phyloP scores from a whole-genome alignment of 768 basidiomycete genomes.

The Boletus subparvulus region DNA sequence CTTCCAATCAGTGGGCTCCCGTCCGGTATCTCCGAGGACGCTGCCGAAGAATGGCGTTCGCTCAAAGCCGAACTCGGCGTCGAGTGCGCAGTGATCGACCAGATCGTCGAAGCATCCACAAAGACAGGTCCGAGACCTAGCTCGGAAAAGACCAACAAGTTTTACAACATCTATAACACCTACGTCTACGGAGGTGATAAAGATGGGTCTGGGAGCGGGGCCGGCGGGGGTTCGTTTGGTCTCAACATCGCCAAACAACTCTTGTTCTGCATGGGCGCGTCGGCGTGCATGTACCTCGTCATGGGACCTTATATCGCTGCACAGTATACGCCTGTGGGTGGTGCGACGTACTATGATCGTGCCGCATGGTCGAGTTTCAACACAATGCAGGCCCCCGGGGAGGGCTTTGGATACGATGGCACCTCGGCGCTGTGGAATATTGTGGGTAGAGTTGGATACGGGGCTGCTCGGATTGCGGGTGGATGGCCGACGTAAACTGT shows the following conservation, averaged over 20 bases:
- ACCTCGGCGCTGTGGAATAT: slow-evolving; percentile 67
- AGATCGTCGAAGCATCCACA: slow-evolving; percentile 48
- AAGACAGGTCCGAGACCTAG: slow-evolving; percentile 34
- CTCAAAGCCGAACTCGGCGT: slow-evolving; percentile 79
- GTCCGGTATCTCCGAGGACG: slow-evolving; percentile 64
- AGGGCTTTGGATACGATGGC: slow-evolving; percentile 64
- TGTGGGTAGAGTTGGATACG: slow-evolving; percentile 69
- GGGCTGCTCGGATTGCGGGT: slow-evolving; percentile 70
- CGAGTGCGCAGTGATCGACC: slow-evolving; percentile 75
- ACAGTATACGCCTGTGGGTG: slow-evolving; percentile 57
- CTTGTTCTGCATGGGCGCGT: slow-evolving; percentile 59
- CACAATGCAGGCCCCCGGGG: slow-evolving; percentile 63
- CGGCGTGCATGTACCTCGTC: slow-evolving; percentile 59
- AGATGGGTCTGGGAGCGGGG: slow-evolving; percentile 28
- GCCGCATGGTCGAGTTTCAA: slow-evolving; percentile 81
- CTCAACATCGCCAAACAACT: slow-evolving; percentile 45
- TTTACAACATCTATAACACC: slow-evolving; percentile 89
- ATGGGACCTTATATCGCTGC: slow-evolving; percentile 59
- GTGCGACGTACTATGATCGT: slow-evolving; percentile 76
- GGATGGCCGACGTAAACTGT: slow-evolving; percentile 71
- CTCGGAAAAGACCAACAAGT: slow-evolving; percentile 50
- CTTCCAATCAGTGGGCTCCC: slow-evolving; percentile 42
- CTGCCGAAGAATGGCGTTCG: slow-evolving; percentile 73
- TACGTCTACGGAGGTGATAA: slow-evolving; percentile 50
- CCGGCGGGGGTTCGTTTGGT: slow-evolving; percentile 27